These are phyloP conservation scores for Polygonum maritimum DNA, from an alignment of 148 eudicot species.

Conservation along the genomic window DNA sequence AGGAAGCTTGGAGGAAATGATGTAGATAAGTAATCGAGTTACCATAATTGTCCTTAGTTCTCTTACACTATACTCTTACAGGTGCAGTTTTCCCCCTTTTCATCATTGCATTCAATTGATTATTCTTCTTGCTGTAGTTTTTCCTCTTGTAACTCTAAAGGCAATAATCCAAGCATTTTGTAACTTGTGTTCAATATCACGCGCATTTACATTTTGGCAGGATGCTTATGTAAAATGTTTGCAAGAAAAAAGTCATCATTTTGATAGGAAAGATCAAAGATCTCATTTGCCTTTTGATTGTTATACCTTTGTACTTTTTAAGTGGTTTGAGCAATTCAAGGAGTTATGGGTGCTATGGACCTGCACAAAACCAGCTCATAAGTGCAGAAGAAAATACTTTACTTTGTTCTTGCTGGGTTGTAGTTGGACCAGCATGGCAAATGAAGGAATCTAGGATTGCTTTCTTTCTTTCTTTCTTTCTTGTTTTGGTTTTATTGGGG, in stretches of 20 bases:
- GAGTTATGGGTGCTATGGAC: neutral
- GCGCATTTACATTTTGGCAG: neutral
- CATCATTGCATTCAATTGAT: neutral
- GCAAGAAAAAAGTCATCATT: neutral
- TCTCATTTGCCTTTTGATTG: neutral
- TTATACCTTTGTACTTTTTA: too few relatives aligned
- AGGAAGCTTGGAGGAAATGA: too few relatives aligned
- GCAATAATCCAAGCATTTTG: neutral
- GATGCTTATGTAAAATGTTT: neutral
- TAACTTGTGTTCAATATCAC: neutral
- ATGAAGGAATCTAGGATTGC: neutral
- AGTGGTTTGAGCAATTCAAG: too few relatives aligned
- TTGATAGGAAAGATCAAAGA: neutral
- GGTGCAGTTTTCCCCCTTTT: neutral
- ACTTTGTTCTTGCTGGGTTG: neutral
- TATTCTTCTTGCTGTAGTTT: neutral
- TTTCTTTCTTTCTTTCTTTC: conserved; percentile 2
- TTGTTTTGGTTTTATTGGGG: neutral
- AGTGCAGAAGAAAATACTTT: neutral
- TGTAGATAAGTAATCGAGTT: neutral
- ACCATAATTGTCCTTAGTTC: neutral
- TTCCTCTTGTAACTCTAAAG: neutral
- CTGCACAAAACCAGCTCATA: neutral
- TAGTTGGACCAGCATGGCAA: neutral
- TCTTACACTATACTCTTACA: neutral